These are phyloP conservation scores for Trichophyton benhamiae DNA, from an alignment of 2,329 filamentous ascomycete species.

Conservation along the genomic window DNA sequence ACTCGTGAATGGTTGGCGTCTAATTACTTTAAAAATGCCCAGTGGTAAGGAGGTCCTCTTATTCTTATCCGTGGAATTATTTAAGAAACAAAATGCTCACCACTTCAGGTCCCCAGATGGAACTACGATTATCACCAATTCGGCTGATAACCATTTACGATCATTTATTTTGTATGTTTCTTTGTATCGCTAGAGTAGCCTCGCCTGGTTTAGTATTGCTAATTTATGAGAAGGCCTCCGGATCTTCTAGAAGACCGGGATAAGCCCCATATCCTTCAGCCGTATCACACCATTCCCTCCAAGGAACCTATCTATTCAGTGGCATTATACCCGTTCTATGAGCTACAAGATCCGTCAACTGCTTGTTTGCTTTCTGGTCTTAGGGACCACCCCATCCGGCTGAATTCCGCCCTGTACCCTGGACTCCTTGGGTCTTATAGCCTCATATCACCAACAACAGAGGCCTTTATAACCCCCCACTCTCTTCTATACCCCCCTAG, in stretches of 20 bases:
- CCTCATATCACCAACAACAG: conserved; percentile 42
- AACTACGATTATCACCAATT: conserved; percentile 44
- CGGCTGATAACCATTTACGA: conserved; percentile 39
- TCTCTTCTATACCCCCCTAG: conserved; percentile 42
- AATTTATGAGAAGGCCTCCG: conserved; percentile 27
- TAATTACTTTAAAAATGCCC: conserved; percentile 35
- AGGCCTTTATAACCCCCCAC: conserved; percentile 44
- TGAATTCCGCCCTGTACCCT: conserved; percentile 44
- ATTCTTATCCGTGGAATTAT: not conserved
- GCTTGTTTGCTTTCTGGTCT: conserved; percentile 41
- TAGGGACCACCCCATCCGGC: conserved; percentile 43
- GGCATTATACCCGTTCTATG: conserved; percentile 44
- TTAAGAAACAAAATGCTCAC: conserved; percentile 6
- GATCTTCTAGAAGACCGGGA: conserved; percentile 34
- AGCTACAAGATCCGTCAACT: conserved; percentile 38
- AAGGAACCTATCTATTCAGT: conserved; percentile 43
- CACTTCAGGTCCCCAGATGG: conserved; percentile 41
- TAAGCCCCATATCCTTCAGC: conserved; percentile 28
- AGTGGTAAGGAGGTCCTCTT: conserved; percentile 27
- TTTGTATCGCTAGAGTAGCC: not conserved
- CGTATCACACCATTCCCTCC: conserved; percentile 37
- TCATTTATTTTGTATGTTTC: conserved; percentile 41
- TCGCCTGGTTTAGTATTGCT: not conserved
- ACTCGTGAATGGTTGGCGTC: not conserved
- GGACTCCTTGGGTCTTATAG: conserved; percentile 41